A percentile compares a stretch with the other conserved stretches of the same genome.
These are phyloP conservation scores for Ailanthus altissimus DNA, from an alignment of 345 rosid genomes.

Conservation along the genomic window DNA sequence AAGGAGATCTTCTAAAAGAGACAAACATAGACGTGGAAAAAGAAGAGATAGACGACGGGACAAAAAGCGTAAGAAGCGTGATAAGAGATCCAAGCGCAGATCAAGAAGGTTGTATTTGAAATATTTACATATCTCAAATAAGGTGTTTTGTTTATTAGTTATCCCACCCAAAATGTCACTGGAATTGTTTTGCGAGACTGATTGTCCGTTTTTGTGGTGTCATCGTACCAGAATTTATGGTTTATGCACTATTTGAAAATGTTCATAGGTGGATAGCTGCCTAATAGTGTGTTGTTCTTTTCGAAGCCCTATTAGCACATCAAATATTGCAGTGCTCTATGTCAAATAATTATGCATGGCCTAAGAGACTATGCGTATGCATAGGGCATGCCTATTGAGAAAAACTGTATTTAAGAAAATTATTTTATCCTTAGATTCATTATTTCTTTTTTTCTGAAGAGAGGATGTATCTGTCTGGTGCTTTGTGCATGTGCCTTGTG, in stretches of 20 bases:
- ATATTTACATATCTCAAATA: neutral
- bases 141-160: neutral
- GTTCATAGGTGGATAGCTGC: neutral
- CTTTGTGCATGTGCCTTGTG: neutral
- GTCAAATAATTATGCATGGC: neutral
- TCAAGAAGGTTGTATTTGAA: slow-evolving; percentile 60
- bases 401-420: neutral
- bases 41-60: slow-evolving; percentile 79
- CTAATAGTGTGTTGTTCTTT: neutral
- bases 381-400: neutral
- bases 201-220: neutral
- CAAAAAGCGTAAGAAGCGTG: slow-evolving; percentile 65
- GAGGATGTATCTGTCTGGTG: neutral
- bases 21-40: slow-evolving; percentile 65
- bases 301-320: neutral
- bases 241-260: neutral
- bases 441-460: neutral
- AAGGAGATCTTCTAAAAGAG: slow-evolving; percentile 74
- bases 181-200: neutral
- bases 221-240: neutral
- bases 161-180: neutral
- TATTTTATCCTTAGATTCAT: neutral
- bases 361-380: neutral
- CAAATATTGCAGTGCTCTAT: neutral
- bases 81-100: slow-evolving; percentile 69